Evolutionary conservation across 176 grass and related monocot genomes (phyloP).

Genomic region (Microstegium vimineum): DNA sequence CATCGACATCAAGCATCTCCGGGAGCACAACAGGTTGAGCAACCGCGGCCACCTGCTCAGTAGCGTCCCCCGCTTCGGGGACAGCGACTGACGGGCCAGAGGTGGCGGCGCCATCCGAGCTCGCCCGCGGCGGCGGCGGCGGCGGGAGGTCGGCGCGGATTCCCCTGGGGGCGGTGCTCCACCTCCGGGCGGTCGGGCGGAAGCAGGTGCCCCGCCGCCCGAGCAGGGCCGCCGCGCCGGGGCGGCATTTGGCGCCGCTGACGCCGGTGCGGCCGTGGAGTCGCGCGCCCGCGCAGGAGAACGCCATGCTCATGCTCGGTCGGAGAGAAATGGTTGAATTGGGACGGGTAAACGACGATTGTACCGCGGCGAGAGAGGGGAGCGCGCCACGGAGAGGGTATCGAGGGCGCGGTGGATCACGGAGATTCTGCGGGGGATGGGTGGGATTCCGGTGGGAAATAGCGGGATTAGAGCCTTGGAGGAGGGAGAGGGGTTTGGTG

Average conservation of each 20-base stretch:
- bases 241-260: constrained; percentile 16
- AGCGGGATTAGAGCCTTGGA: not conserved
- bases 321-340: constrained; percentile 6
- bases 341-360: not conserved
- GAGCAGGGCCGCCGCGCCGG: not conserved
- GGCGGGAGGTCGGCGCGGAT: constrained; percentile 24
- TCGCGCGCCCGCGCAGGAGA: constrained; percentile 32
- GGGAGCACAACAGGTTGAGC: not conserved
- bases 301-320: constrained; percentile 43
- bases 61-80: not conserved
- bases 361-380: not conserved
- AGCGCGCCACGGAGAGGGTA: not conserved
- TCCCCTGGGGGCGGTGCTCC: not conserved
- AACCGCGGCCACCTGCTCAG: not conserved
- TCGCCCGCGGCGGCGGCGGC: constrained; percentile 10
- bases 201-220: not conserved
- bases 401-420: not conserved
- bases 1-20: constrained; percentile 5
- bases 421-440: not conserved
- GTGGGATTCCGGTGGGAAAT: not conserved
- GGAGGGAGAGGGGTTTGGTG: not conserved
- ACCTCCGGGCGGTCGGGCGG: not conserved
- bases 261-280: constrained; percentile 7
- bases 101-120: not conserved
- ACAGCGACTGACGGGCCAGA: not conserved